Base-by-base conservation (phyloP, 2,329 filamentous ascomycete genomes). In the Diaporthe sp. region DNA sequence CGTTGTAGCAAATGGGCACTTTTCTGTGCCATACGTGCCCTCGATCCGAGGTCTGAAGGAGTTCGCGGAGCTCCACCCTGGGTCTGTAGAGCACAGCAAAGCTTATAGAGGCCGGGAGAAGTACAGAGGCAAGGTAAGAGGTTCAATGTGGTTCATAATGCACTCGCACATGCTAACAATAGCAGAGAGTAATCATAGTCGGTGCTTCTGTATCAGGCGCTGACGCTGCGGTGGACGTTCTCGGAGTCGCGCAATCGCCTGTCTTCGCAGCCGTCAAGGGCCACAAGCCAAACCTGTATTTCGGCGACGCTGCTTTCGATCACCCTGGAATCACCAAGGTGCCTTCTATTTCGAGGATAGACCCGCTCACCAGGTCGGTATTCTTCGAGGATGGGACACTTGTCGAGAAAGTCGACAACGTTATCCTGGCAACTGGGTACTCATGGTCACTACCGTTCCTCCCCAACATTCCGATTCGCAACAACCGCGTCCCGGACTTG, bases 361-460 rank as follows among this genome's bases (percentile, higher is more conserved):
- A 81, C 2, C 83, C 82, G 0, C 82, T 86, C 31, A 88, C n/a
- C 15, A 65, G 39, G 42, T 65, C 86, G 0, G 88, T 92, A 0
- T 84, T 89, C 73, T 90, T 93, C 63, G 84, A 87, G 55, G 90
- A 93, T 76, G 91, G 91, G 1, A 87, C 84, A 1, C 84, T 80
- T 0, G 84, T 91, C 6, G 77, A 85, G 0, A 84, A 88, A 15
- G 88, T 94, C 15, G 92, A 94, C 80, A 80, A 89, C 78, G 86
- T 94, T 76, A 89, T 94, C 76, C 91, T 93, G 75, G 91, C 91
- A 28, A 94, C 92, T 0, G 92, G 92, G 0, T 93, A 92, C 80
- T 87, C 85, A 25, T 93, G 90, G 90, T 90, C 90, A 0, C 80
- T 93, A 0, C 91, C 91, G 0, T 93, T 93, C 79, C 80, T 92